Evolutionary conservation across 176 grass and related monocot genomes (phyloP), one percentile per base, ranked within the genome.

Genomic region (Tillandsia leiboldiana): DNA sequence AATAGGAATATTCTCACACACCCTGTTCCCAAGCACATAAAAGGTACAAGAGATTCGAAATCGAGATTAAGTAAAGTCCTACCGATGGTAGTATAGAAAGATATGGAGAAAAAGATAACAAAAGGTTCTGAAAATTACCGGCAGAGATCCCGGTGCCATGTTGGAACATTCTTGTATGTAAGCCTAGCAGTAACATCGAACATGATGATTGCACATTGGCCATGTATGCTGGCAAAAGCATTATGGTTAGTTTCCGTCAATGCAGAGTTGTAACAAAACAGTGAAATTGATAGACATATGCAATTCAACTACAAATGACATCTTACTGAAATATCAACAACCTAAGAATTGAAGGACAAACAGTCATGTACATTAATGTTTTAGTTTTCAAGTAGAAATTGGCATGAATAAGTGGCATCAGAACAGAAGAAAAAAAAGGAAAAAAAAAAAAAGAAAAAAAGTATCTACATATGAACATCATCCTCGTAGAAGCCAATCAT

Each of bases 131-230:
- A 51, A 13, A 9, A n/a, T 17, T 12, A 70, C 53, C 53, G 65
- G 73, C 80, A 82, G 1, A 82, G 59, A 56, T 82, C 80, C 48
- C 80, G 73, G 63, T 82, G 73, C 80, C 80, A 82, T 63, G 80
- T 82, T 22, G 80, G 73, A 48, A 77, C 80, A 82, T 82, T 82
- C 66, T 82, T 82, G 80, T 77, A 76, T 1, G 80, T 82, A 63
- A 82, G 20, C 49, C 80, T 69, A 26, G 80, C 72, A 26, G 80
- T 82, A 13, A 82, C 80, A 59, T 82, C 80, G 54, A 82, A 82
- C 80, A 82, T 76, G 58, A 82, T 76, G n/a, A 82, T 82, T 17
- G 80, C 80, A 76, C 80, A 82, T 50, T 82, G 80, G 71, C 80
- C 80, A 72, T 82, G 80, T 26, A 82, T 82, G 15, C 80, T 82